Base-by-base conservation (phyloP, 176 grass and related monocot genomes). In the Urochloa ruziziensis region DNA sequence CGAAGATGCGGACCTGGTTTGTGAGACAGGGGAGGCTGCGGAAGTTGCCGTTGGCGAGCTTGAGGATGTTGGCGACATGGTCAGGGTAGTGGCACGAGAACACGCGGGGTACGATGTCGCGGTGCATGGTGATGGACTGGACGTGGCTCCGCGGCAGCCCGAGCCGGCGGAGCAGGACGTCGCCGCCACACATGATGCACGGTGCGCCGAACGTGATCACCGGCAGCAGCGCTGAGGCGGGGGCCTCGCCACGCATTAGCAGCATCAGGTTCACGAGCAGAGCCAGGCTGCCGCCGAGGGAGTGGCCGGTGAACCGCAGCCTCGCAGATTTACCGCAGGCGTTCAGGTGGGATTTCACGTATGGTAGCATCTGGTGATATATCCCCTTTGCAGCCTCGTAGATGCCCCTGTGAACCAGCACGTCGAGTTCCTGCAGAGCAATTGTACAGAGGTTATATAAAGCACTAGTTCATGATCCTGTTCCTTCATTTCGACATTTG, bases 361-460 rank as follows among this genome's bases (percentile, higher is more conserved):
- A 90, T 3, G 96, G 96, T 18, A 99, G 74, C 83, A 99, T 94
- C 78, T 95, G 96, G 70, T 84, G 49, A 79, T 98, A 98, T 3
- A 98, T 96, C 33, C 96, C 96, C 66, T 98, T 98, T 43, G 96
- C 93, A 74, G 93, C 87, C 75, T 98, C 96, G 47, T 98, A 98
- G 33, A 98, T 98, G 71, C 96, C 91, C 69, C 96, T 91, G 44
- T 95, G 96, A 73, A 98, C 96, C 0, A 94, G 85, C 42, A 99
- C 96, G 28, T 94, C 83, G 4, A 94, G 85, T 48, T 86, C 96
- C 91, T 99, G 79, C 44, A 21, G 44, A 2, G 23, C 15, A 15
- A 73, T 62, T 37, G 68, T 29, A 46, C 11, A 73, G 35, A 58
- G 21, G 68, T 80, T 59, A 75, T 14, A 53, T 21, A 74, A 84